A percentile compares a stretch with the other conserved stretches of the same genome.
These are phyloP conservation scores for Oropetium thomaeum DNA, from an alignment of 176 grass and related monocot species.

Conservation along the genomic window DNA sequence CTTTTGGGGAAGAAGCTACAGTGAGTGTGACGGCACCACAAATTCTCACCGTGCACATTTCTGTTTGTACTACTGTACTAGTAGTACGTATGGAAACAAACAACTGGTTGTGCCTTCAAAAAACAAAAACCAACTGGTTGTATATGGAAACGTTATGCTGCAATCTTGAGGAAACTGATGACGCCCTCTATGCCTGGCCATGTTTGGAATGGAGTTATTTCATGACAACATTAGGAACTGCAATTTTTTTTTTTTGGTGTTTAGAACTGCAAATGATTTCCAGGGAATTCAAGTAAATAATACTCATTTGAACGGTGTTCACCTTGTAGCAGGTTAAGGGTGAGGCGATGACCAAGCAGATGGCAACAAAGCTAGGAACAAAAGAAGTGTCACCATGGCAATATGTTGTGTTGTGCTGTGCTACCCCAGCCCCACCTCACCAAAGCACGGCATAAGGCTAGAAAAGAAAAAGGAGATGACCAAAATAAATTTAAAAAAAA, in stretches of 20 bases:
- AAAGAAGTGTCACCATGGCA: constrained; percentile 31
- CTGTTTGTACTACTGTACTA: no score
- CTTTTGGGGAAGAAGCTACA: neutral
- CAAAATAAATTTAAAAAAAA: constrained; percentile 23
- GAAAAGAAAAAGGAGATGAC: constrained; percentile 23
- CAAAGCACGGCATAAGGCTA: constrained; percentile 13
- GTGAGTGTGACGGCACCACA: neutral
- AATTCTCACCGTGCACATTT: constrained; percentile 29
- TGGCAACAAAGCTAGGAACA: constrained; percentile 37
- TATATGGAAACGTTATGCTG: neutral
- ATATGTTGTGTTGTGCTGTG: constrained; percentile 17
- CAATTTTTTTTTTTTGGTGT: no score
- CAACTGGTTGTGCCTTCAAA: neutral
- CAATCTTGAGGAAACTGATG: neutral
- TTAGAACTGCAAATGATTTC: neutral
- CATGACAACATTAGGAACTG: neutral
- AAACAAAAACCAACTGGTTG: neutral
- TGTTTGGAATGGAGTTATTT: neutral
- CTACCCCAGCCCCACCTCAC: constrained; percentile 17
- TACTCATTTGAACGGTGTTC: neutral
- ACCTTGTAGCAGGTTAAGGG: neutral
- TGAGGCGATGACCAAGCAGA: constrained; percentile 23
- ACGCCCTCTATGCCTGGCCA: neutral
- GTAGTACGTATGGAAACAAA: no score
- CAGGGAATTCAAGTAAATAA: neutral